Conservation (phyloP, 257 asterid genomes). For the Solanum arcanum region DNA sequence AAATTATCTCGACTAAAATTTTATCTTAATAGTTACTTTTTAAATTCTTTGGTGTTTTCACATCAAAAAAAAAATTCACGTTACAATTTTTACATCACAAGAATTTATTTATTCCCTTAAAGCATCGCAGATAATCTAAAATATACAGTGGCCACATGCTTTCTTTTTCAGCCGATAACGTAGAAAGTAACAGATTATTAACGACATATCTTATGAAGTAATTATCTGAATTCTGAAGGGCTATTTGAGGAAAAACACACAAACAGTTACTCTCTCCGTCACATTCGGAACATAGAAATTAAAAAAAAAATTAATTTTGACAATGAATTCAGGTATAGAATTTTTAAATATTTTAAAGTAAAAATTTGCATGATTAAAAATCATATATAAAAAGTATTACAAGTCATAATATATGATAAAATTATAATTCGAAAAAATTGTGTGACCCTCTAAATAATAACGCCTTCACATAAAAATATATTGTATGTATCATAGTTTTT, state of each 20-base stretch:
- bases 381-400: no score
- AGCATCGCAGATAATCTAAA: background rate
- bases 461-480: background rate
- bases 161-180: background rate
- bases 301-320: background rate
- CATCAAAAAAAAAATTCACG: background rate
- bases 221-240: background rate
- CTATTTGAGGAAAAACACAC: background rate
- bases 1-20: no score
- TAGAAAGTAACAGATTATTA: background rate
- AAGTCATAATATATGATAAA: no score
- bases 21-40: no score
- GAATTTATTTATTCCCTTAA: background rate
- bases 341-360: no score
- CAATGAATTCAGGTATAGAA: background rate
- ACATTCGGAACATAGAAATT: background rate
- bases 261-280: background rate
- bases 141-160: background rate
- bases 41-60: no score
- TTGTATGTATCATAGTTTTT: background rate
- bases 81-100: background rate
- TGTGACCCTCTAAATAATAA: background rate
- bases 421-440: background rate
- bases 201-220: background rate
- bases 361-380: no score